These are phyloP conservation scores for Lactarius psammicola DNA, from an alignment of 768 basidiomycete genomes.

Conservation along the genomic window DNA sequence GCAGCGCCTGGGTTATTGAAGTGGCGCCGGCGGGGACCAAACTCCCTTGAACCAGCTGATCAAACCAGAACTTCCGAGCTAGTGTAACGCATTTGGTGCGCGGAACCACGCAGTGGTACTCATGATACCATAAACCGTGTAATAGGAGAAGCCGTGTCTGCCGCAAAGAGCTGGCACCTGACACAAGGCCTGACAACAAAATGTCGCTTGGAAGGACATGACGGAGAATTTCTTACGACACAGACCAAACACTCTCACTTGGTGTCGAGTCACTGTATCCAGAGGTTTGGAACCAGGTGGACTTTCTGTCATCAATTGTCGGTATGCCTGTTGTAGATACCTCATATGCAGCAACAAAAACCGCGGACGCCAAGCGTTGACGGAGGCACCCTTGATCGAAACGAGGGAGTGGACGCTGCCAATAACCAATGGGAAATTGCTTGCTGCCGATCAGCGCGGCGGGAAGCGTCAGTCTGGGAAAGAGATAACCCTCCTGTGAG, in stretches of 20 bases:
- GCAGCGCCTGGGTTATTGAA: too few relatives aligned
- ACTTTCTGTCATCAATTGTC: constrained; percentile 41
- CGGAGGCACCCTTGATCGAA: not conserved
- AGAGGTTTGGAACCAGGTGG: constrained; percentile 58
- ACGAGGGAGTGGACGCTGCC: constrained; percentile 41
- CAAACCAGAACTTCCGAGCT: too few relatives aligned
- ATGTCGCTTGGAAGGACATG: too few relatives aligned
- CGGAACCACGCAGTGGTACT: too few relatives aligned
- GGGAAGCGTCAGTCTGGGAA: constrained; percentile 26
- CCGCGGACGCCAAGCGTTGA: constrained; percentile 52
- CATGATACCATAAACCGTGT: too few relatives aligned
- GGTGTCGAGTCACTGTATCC: constrained; percentile 62
- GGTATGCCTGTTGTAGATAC: not conserved
- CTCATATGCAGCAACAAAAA: constrained; percentile 30
- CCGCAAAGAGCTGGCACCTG: too few relatives aligned
- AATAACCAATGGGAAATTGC: constrained; percentile 47
- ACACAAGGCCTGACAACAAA: too few relatives aligned
- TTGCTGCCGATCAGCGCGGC: constrained; percentile 33
- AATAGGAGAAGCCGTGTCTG: too few relatives aligned
- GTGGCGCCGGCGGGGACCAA: too few relatives aligned
- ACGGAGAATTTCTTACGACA: not conserved
- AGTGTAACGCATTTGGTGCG: too few relatives aligned
- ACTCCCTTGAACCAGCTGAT: too few relatives aligned
- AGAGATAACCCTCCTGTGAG: not conserved
- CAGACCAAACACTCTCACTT: constrained; percentile 57